Evolutionary conservation across 257 asterid genomes (phyloP), one percentile per base, ranked within the genome.

Genomic region (Plantago elongata): DNA sequence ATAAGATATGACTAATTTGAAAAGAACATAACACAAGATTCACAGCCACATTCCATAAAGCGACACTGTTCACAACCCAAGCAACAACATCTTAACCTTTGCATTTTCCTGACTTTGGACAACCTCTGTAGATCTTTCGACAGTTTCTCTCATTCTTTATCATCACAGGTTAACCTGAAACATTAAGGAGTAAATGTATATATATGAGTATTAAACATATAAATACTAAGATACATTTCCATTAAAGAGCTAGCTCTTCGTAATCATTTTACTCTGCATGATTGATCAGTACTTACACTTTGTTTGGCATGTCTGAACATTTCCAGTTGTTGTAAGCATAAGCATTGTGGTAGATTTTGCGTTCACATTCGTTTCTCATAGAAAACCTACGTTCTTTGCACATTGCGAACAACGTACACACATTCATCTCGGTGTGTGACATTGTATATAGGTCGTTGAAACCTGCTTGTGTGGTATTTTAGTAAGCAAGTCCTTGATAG

Each of bases 341-440:
- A 49, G 79, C 84, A 13, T 77, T 59, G 29, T 84, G 83, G 63
- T 77, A 81, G 43, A 51, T 9, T 63, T 56, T 72, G 30, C 81
- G 68, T 13, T 64, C 61, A 9, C 68, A 70, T 49, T 57, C 64
- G 18, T 12, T 69, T 5, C 79, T 67, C 42, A 71, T 61, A n/a
- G 22, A 40, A 61, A 78, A 78, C 1, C 81, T 50, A 3, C 82
- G 82, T 5, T 68, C 61, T 48, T 81, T n/a, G 46, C 51, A 38
- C 79, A 78, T 4, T 3, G 64, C 6, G 72, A 70, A 52, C 85
- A 78, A 11, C 44, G 14, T 2, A 70, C 12, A 70, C 12, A n/a
- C 76, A 84, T 47, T 84, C 85, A 42, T 84, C 82, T 3, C 78
- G 82, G 43, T 84, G 87, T 11, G 61, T 50, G 7, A 45, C 65